Evolutionary conservation across 345 rosid genomes (phyloP), one percentile per base, ranked within the genome.

Genomic region (Mangifera indica): DNA sequence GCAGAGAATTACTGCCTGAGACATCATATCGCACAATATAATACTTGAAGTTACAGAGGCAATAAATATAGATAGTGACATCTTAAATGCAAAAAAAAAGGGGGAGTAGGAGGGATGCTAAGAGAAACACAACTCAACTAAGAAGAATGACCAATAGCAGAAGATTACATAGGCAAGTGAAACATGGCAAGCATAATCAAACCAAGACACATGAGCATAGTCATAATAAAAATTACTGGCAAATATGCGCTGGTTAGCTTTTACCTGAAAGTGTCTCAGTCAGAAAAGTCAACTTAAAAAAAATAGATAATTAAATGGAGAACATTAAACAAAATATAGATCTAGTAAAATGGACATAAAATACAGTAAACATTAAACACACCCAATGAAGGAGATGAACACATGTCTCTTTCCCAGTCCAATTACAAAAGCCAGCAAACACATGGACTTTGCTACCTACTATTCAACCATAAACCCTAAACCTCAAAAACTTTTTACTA

Each of bases 1-100:
- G 57, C 49, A 34, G 62, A 55, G 44, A 67, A 70, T 52, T 25
- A 53, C 63, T 17, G 34, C 73, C 75, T 59, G 57, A 18, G 62
- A 62, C 77, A 70, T 52, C 32, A 32, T 68, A 69, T 17, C 22
- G 40, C 34, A 42, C 24, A 24, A 37, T 37, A 7, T 37, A 5
- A 37, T 37, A 37, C 42, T 37, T 37, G 8, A 9, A 7, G 6
- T 63, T 42, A 44, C 1, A 29, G 25, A 42, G 2, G 3, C n/a
- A 18, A 49, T 66, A 12, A 64, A 46, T 65, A 3, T 9, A 70
- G 37, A 49, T 64, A 12, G 53, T 61, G 26, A 29, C 53, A 21
- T 40, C 56, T 5, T 37, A 70, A 20, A 21, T 2, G n/a, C 21
- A 25, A 59, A 24, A 13, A 2, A 13, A 3, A 46, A 4, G 21